A percentile compares a stretch with the other conserved stretches of the same genome.
These are phyloP conservation scores for Penicillium canariense DNA, from an alignment of 495 filamentous ascomycete genomes.

Conservation along the genomic window DNA sequence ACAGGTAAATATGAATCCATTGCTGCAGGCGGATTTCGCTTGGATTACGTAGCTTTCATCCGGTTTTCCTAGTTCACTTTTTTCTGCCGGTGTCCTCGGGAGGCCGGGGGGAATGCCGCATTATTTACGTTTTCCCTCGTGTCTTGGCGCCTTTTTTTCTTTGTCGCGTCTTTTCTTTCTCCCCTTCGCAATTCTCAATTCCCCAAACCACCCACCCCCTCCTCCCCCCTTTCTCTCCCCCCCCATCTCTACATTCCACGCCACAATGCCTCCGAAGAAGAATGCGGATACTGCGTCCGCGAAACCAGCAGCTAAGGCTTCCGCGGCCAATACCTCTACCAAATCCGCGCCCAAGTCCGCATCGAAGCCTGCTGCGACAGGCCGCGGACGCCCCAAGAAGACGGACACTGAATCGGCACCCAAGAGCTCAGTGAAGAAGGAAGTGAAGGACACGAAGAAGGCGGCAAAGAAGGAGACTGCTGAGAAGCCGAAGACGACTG, in stretches of 20 bases:
- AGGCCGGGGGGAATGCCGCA: conserved; percentile 23
- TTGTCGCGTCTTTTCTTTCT: conserved; percentile 16
- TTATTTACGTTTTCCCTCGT: conserved; percentile 18
- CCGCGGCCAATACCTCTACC: conserved; percentile 8
- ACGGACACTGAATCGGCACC: conserved; percentile 4
- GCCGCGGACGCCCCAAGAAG: conserved; percentile 20
- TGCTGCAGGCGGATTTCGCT: too few relatives aligned
- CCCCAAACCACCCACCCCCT: too few relatives aligned
- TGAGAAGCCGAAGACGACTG: too few relatives aligned
- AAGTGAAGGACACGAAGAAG: neutral
- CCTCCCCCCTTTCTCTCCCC: conserved; percentile 11
- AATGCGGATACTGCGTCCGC: conserved; percentile 9
- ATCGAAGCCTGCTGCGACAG: conserved; percentile 2
- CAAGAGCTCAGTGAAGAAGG: conserved; percentile 9
- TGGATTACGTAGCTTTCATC: too few relatives aligned
- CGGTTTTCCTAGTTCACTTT: neutral
- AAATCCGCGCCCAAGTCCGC: conserved; percentile 13
- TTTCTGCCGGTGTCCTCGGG: neutral
- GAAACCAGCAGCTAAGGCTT: conserved; percentile 1
- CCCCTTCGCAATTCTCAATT: conserved; percentile 2
- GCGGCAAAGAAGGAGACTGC: conserved; percentile 6
- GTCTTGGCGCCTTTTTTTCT: conserved; percentile 9
- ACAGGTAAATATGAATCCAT: too few relatives aligned
- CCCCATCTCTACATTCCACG: conserved; percentile 5
- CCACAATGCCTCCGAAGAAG: conserved; percentile 40